phyloP scores from a whole-genome alignment of 2,329 filamentous ascomycete genomes.

The Cryphonectria japonica region DNA sequence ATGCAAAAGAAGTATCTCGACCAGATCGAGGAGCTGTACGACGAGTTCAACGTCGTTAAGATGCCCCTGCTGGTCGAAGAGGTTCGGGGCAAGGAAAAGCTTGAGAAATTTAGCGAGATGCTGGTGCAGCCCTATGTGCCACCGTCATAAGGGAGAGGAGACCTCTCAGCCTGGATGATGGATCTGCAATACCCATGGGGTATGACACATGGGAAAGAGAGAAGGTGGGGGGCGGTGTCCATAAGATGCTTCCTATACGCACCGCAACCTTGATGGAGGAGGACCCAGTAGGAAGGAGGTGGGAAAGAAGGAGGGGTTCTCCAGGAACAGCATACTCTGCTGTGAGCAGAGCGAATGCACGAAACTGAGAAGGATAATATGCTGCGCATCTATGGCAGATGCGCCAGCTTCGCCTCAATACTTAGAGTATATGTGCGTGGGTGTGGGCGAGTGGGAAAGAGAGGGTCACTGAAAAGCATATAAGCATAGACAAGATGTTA shows the following conservation, averaged over 20 bases:
- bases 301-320: background rate
- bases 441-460: background rate
- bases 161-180: background rate
- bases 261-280: background rate
- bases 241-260: background rate
- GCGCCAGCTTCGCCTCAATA: background rate
- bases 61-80: conserved; percentile 97
- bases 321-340: background rate
- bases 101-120: conserved; percentile 90
- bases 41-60: conserved; percentile 98
- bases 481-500: background rate
- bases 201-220: too few relatives aligned
- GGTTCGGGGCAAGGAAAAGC: conserved; percentile 89
- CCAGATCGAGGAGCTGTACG: conserved; percentile 97
- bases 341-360: background rate
- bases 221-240: too few relatives aligned
- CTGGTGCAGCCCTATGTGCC: conserved; percentile 76
- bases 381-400: background rate
- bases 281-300: background rate
- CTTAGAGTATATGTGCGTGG: background rate
- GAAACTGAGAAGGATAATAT: background rate
- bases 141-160: conserved; percentile 44
- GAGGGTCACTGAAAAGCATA: background rate
- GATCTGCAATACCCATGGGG: background rate
- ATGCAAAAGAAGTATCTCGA: conserved; percentile 99